Evolutionary conservation across 208 protist genomes (phyloP).

Genomic region (Leishmania turanica): DNA sequence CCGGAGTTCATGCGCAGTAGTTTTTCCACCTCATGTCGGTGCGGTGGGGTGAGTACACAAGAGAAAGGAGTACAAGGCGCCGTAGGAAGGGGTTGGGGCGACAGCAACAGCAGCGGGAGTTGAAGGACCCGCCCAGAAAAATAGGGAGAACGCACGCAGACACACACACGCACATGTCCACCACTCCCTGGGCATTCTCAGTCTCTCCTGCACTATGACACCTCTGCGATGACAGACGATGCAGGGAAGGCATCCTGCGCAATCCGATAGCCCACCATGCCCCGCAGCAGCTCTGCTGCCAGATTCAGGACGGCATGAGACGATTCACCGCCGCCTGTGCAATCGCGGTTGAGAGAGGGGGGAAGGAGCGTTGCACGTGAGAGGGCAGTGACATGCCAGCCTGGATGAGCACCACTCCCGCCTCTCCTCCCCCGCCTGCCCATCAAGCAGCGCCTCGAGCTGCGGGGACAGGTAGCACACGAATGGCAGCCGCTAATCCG

Average conservation of each 20-base stretch:
- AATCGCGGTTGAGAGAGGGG: slow-evolving; percentile 69
- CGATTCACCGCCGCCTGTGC: not conserved
- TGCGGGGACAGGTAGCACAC: slow-evolving; percentile 42
- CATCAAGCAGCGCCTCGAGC: slow-evolving; percentile 50
- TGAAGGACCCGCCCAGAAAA: not conserved
- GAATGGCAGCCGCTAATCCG: slow-evolving; percentile 47
- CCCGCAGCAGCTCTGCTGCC: slow-evolving; percentile 37
- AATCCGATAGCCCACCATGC: slow-evolving; percentile 42
- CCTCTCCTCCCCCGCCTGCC: not conserved
- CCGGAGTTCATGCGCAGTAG: not conserved
- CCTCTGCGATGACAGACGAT: slow-evolving; percentile 7
- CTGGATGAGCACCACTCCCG: slow-evolving; percentile 82
- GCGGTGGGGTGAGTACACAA: not conserved
- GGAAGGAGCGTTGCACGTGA: slow-evolving; percentile 1
- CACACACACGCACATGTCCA: not conserved
- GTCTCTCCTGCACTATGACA: not conserved
- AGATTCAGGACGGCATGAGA: slow-evolving; percentile 40
- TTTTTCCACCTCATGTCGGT: not conserved
- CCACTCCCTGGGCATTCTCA: not conserved
- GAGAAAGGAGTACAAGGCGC: not conserved
- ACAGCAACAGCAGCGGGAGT: not conserved
- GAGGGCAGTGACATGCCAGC: slow-evolving; percentile 35
- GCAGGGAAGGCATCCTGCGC: slow-evolving; percentile 30
- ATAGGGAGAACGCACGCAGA: not conserved
- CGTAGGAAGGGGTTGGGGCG: not conserved